A percentile compares a stretch with the other conserved stretches of the same genome.
phyloP scores from a whole-genome alignment of 208 protist genomes.

The Trypanosoma lewisi region DNA sequence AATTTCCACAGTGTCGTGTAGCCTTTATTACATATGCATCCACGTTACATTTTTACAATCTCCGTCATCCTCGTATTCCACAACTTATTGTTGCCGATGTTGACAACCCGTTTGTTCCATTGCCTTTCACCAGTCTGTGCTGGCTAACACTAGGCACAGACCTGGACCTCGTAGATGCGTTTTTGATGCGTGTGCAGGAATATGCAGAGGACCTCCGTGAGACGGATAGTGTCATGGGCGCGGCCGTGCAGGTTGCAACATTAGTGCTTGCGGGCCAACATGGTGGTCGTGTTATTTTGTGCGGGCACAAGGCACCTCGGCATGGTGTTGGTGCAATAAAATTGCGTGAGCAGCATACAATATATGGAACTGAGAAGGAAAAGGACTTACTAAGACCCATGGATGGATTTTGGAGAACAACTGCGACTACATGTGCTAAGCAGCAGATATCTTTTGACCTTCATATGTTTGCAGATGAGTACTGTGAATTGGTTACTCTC shows the following conservation, averaged over 20 bases:
- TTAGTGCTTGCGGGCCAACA: slow-evolving; percentile 76
- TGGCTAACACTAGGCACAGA: slow-evolving; percentile 85
- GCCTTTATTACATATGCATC: slow-evolving; percentile 88
- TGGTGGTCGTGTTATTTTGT: slow-evolving; percentile 74
- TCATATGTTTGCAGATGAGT: slow-evolving; percentile 78
- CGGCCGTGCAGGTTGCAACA: slow-evolving; percentile 75
- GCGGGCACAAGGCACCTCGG: slow-evolving; percentile 48
- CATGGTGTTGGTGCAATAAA: slow-evolving; percentile 65
- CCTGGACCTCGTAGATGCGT: slow-evolving; percentile 56
- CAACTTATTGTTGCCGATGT: slow-evolving; percentile 84
- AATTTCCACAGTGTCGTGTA: slow-evolving; percentile 67
- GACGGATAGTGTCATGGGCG: slow-evolving; percentile 63
- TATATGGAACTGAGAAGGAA: slow-evolving; percentile 86
- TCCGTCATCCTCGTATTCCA: slow-evolving; percentile 68
- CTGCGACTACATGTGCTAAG: slow-evolving; percentile 62
- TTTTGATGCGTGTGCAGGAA: slow-evolving; percentile 48
- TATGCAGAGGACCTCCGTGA: slow-evolving; percentile 55
- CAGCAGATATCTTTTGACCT: slow-evolving; percentile 89
- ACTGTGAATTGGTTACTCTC: slow-evolving; percentile 87
- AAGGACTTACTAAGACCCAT: slow-evolving; percentile 83
- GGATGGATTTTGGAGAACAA: slow-evolving; percentile 81
- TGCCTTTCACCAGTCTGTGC: slow-evolving; percentile 87
- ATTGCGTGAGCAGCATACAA: slow-evolving; percentile 77
- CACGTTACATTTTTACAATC: slow-evolving; percentile 90
- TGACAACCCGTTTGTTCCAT: slow-evolving; percentile 85